Percentiles rank a stretch among this genome's conserved stretches.
phyloP scores from a whole-genome alignment of 352 stramenopile species.

The Globisporangium camurandrum region DNA sequence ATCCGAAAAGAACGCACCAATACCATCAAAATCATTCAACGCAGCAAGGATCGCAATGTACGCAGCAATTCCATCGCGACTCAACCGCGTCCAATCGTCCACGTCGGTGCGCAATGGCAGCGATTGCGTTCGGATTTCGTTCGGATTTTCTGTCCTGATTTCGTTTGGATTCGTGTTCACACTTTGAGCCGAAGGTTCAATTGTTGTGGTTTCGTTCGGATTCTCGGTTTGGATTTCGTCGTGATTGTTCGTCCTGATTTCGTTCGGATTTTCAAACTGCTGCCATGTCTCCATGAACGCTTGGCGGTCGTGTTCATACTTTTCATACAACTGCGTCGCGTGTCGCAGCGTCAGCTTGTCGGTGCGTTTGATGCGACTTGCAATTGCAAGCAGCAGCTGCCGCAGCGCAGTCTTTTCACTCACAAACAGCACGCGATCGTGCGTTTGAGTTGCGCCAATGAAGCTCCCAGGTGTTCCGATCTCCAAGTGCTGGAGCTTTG shows the following conservation, averaged over 20 bases:
- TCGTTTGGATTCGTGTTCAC: no score
- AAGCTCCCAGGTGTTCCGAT: slow-evolving; percentile 19
- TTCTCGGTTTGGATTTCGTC: neutral
- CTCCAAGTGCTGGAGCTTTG: slow-evolving; percentile 3
- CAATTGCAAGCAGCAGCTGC: slow-evolving; percentile 5
- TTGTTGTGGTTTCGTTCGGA: no score
- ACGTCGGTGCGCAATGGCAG: neutral
- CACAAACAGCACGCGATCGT: slow-evolving; percentile 4
- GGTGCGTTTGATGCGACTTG: neutral
- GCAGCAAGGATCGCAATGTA: slow-evolving; percentile 5
- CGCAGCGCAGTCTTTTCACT: slow-evolving; percentile 13
- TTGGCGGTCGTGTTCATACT: slow-evolving; percentile 4
- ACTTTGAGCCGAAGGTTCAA: no score
- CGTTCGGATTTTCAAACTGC: neutral
- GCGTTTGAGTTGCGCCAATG: slow-evolving; percentile 10
- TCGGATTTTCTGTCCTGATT: no score
- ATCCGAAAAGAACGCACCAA: slow-evolving; percentile 5
- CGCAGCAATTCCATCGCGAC: slow-evolving; percentile 4
- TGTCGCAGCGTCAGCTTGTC: neutral
- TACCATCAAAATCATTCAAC: neutral
- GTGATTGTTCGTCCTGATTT: neutral
- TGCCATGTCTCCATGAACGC: slow-evolving; percentile 2
- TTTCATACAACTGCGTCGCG: slow-evolving; percentile 6
- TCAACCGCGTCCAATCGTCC: slow-evolving; percentile 9
- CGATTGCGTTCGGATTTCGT: no score